Base-by-base conservation (phyloP, 768 basidiomycete genomes). In the Leucocoprinus sp. region DNA sequence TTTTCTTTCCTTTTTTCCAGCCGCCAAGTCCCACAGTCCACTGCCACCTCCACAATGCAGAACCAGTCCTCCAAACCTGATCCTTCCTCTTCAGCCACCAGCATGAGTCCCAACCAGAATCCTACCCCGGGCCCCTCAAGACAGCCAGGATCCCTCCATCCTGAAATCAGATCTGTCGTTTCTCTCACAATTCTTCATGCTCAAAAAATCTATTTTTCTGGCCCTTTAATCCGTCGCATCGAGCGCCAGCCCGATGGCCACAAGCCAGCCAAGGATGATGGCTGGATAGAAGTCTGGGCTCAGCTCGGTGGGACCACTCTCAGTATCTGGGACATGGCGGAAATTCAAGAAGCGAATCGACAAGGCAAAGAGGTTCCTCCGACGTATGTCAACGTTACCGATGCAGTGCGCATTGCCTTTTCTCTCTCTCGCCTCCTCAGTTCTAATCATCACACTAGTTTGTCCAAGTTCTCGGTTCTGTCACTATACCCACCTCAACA, bases 301-400 rank as follows among this genome's bases (percentile, higher is more conserved):
- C 91, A 93, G 64, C 69, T 93, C 26, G 83, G 86, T 40, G 92
- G 91, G 3, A 91, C 88, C 4, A 92, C 86, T 17, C 72, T 93
- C 54, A 90, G 87, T 54, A 72, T 92, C 34, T 93, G 91, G 91
- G 88, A 91, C 59, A 92, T 93, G 84, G 79, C 76, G 55, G 78
- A 84, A 54, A 81, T 93, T 45, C 82, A 91, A 52, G 85, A 84
- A 58, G 91, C 91, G 2, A 89, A 79, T 53, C 79, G 76, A 55
- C 70, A 80, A 54, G 87, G 87, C 12, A 78, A 64, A 51, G 84
- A 93, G 65, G 88, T 90, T 1, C 90, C 91, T 11, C 91, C 91
- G 5, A 70, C 78, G 1, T 93, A 93, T 62, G 72, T 91, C 55
- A 93, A 93, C 60, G 76, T 84, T 37, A 90, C 86, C 3, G 92